Evolutionary conservation across 768 basidiomycete genomes (phyloP).

Genomic region (Leccinum disarticulatum): DNA sequence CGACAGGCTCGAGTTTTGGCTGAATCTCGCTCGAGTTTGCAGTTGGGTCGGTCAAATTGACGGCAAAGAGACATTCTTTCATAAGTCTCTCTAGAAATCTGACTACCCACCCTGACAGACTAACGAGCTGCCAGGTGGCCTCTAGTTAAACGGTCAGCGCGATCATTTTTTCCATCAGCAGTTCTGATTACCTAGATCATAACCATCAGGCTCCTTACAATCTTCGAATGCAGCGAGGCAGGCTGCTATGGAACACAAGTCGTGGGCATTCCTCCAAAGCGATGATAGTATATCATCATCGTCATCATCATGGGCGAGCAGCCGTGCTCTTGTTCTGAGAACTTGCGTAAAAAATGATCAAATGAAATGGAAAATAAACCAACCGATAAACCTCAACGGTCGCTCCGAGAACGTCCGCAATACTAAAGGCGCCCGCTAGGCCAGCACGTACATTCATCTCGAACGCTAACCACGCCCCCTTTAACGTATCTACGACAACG

Average conservation of each 20-base stretch:
- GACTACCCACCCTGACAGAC: conserved; percentile 60
- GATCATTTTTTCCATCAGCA: conserved; percentile 2
- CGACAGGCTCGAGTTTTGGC: conserved; percentile 29
- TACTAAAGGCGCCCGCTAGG: conserved; percentile 38
- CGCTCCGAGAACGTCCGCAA: conserved; percentile 51
- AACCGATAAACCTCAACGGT: conserved; percentile 40
- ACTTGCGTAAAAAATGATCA: conserved; percentile 6
- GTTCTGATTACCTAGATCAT: conserved; percentile 56
- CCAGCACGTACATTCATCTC: conserved; percentile 43
- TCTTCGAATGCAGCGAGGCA: conserved; percentile 65
- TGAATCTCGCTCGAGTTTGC: conserved; percentile 11
- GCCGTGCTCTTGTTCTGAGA: conserved; percentile 34
- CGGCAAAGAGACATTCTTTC: conserved; percentile 47
- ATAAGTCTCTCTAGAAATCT: conserved; percentile 60
- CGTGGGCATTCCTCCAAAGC: conserved; percentile 63
- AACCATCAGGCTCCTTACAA: conserved; percentile 57
- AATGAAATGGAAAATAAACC: conserved; percentile 1
- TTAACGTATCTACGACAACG: conserved; percentile 48
- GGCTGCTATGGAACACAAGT: conserved; percentile 62
- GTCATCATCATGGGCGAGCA: conserved; percentile 23
- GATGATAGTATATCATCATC: conserved; percentile 43
- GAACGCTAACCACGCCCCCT: conserved; percentile 44
- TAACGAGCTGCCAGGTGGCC: conserved; percentile 71
- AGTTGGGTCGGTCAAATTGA: conserved; percentile 23
- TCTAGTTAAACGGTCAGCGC: conserved; percentile 39